Base-by-base conservation (phyloP, 352 stramenopile species). In the Globisporangium irregulare region DNA sequence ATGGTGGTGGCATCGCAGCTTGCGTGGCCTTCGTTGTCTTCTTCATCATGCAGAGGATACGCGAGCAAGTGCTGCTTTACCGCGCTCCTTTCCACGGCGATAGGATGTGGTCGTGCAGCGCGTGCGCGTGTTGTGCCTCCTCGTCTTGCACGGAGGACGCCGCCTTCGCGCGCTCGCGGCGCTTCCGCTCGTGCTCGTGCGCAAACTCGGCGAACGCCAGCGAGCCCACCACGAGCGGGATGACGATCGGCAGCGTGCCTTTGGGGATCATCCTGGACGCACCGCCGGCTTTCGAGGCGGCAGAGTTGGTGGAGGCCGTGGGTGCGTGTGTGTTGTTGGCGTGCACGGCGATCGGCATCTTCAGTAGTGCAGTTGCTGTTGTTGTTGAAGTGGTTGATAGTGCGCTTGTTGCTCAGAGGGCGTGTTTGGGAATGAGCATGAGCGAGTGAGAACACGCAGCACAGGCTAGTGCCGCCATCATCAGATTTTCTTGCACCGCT, bases 41-140 rank as follows among this genome's bases (percentile, higher is more conserved):
- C 38, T 48, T 18, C 38, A n/a, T 48, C 38, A 48, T 43, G 9
- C 36, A 43, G 38, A 20, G 38, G 24, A 12, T 22, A 12, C 3
- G 15, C 54, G 34, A 9, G 24, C 7, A 1, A 20, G 14, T 4
- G 18, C 27, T 22, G 7, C 15, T 27, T 57, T 46, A 69, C 18
- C 43, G 64, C 41, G 64, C 64, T 50, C 64, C 64, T 69, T 69
- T 69, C 64, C 64, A 65, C 24, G 56, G 64, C 12, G 48, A 58
- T 24, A 58, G n/a, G 34, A 69, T 60, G 32, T 65, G 56, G 3
- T 50, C 64, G 32, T 69, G 64, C 24, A 64, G 25, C 6, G 5
- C 41, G 7, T 46, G 64, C 56, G 51, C 41, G 34, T 59, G 56
- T 20, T 64, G 38, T 6, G 18, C 25, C 14, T 67, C 25, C 22